Base-by-base conservation (phyloP, 1,284 basidiomycete genomes). In the Irpex lacteus region DNA sequence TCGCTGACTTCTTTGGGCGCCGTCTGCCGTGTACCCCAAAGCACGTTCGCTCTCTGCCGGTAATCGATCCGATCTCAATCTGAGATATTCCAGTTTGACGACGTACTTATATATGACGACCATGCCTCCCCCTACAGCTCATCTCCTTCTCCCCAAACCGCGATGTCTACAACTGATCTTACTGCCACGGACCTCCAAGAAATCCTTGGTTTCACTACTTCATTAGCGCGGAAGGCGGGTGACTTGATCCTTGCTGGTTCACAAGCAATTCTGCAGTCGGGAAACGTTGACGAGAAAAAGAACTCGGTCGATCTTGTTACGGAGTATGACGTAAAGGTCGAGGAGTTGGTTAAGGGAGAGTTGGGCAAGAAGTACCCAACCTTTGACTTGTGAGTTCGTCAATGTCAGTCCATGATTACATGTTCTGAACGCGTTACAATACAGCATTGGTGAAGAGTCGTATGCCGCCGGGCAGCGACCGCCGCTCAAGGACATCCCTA, bases 291-390 rank as follows among this genome's bases (percentile, higher is more conserved):
- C 69, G 89, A 94, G 81, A 97, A 96, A 84, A 91, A 92, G 76
- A 96, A 96, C 74, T 89, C 92, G 7, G 94, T 95, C 15, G 95
- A 96, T 77, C 82, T 98, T 47, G 97, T 98, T n/a, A 98, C 97
- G 0, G 93, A 98, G 78, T 98, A 95, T 72, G 96, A 99, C 77
- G 92, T 98, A 66, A 88, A 84, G 47, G 95, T 98, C 11, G 96
- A 98, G 75, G 89, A 92, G 68, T 82, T 96, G 62, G 92, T 98
- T 56, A 88, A 88, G 74, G 74, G 82, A 61, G 85, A 88, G 74
- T 88, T 98, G 66, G 78, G 80, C 38, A 76, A 78, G 34, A 80
- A 80, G 58, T 98, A 93, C 76, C 95, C 95, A 0, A 72, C 78
- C 9, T 97, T 95, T 76, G 80, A 89, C 67, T 96, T 96, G 93